phyloP scores from a whole-genome alignment of 1,139 yeast species.

The Hyphopichia burtonii region DNA sequence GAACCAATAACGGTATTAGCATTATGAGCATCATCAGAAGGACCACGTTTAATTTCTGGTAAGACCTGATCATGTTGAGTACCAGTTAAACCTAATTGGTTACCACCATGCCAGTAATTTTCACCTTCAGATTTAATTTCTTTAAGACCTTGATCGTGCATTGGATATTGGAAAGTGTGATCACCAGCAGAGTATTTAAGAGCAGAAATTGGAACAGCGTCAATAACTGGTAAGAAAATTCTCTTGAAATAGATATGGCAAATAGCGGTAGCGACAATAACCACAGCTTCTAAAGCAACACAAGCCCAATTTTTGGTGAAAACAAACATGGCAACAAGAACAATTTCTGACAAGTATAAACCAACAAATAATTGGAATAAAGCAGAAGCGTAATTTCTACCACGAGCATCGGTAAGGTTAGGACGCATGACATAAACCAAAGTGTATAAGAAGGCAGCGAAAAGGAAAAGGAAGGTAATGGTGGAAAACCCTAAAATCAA shows the following conservation, averaged over 20 bases:
- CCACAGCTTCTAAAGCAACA: constrained; percentile 59
- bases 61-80: constrained; percentile 27
- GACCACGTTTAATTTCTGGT: constrained; percentile 9
- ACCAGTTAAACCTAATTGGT: constrained; percentile 34
- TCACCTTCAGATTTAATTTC: constrained; percentile 59
- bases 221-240: constrained; percentile 60
- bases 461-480: constrained; percentile 45
- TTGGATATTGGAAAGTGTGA: constrained; percentile 46
- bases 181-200: constrained; percentile 60
- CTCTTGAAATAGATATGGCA: constrained; percentile 57
- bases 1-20: constrained; percentile 14
- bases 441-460: constrained; percentile 60
- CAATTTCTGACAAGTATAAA: constrained; percentile 63
- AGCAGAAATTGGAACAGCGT: constrained; percentile 74
- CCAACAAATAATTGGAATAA: constrained; percentile 66
- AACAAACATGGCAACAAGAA: constrained; percentile 65
- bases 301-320: constrained; percentile 75
- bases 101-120: constrained; percentile 48
- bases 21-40: constrained; percentile 4
- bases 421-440: constrained; percentile 58
- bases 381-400: constrained; percentile 66
- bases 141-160: constrained; percentile 59
- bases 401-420: constrained; percentile 54
- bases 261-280: constrained; percentile 49
- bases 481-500: constrained; percentile 49